A percentile compares a stretch with the other conserved stretches of the same genome.
Evolutionary conservation across 2,329 filamentous ascomycete genomes (phyloP).

Genomic region (Paracorniculantispora psalliotae): DNA sequence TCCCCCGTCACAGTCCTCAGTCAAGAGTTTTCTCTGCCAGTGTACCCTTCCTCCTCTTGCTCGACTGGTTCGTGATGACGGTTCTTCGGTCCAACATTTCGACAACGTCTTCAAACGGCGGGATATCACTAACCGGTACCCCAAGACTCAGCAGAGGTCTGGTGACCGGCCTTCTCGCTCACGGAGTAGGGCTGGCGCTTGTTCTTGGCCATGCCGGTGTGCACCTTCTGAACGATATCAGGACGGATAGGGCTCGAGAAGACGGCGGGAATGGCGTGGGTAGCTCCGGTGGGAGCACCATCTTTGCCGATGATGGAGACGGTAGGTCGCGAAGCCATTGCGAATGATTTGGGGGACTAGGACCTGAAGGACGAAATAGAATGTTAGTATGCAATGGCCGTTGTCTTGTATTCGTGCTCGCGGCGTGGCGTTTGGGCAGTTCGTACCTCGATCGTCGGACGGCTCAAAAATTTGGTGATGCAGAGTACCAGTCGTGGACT

Average conservation of each 20-base stretch:
- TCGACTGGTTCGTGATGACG: not conserved
- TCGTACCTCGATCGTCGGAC: slow-evolving; percentile 38
- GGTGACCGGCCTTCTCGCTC: slow-evolving; percentile 99
- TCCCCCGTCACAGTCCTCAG: not conserved
- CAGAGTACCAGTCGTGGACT: slow-evolving; percentile 25
- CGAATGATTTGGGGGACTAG: slow-evolving; percentile 37
- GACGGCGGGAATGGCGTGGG: slow-evolving; percentile 90
- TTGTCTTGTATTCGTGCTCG: not conserved
- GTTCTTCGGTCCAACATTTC: not conserved
- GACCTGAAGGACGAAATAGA: slow-evolving; percentile 22
- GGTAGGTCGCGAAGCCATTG: slow-evolving; percentile 94
- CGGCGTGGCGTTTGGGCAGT: not conserved
- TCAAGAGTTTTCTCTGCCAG: not conserved
- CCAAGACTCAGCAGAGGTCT: slow-evolving; percentile 99
- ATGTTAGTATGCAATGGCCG: not conserved
- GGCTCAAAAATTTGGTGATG: slow-evolving; percentile 36
- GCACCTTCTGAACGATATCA: slow-evolving; percentile 98
- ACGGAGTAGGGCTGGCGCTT: slow-evolving; percentile 99
- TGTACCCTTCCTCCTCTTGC: not conserved
- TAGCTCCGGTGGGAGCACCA: slow-evolving; percentile 84
- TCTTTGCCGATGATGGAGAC: slow-evolving; percentile 96
- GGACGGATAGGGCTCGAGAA: slow-evolving; percentile 97
- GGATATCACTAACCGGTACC: slow-evolving; percentile 78
- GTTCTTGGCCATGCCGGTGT: slow-evolving; percentile 99
- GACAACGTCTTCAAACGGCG: not conserved